These are phyloP conservation scores for Backusella psychrophila DNA, from an alignment of 192 early-diverging fungal species.

Conservation along the genomic window DNA sequence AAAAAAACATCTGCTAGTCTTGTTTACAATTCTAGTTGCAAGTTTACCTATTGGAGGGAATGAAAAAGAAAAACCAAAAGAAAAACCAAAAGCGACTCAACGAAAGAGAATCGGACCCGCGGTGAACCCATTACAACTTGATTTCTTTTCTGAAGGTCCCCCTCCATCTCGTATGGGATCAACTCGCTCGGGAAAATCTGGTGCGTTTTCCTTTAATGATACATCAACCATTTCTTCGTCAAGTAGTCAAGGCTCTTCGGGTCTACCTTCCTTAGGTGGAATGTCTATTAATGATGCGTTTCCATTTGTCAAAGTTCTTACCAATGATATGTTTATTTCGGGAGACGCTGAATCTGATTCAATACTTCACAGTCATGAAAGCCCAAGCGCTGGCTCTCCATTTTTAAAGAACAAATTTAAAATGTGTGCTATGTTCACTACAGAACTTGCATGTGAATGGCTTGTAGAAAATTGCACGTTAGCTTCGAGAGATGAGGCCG, in stretches of 20 bases:
- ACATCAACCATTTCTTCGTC: not conserved
- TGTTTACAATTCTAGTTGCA: constrained; percentile 46
- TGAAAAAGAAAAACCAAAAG: not conserved
- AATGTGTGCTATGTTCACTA: constrained; percentile 12
- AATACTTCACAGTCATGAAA: not conserved
- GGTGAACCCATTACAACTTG: not conserved
- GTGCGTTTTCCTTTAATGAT: not conserved
- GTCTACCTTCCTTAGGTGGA: not conserved
- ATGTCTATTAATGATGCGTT: not conserved
- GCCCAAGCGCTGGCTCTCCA: not conserved
- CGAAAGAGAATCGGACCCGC: not conserved
- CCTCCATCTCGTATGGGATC: not conserved
- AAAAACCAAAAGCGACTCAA: not conserved
- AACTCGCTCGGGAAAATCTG: not conserved
- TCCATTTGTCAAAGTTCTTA: not conserved
- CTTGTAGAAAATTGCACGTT: constrained; percentile 46
- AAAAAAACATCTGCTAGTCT: constrained; percentile 29
- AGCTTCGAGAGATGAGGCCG: constrained; percentile 46
- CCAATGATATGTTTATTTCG: not conserved
- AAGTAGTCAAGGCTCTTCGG: not conserved
- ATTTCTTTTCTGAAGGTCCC: not conserved
- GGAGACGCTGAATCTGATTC: not conserved
- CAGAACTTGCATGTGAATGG: constrained; percentile 40
- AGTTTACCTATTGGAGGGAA: constrained; percentile 31
- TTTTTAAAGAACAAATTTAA: not conserved